Evolutionary conservation across 2,329 filamentous ascomycete species (phyloP).

Genomic region (Macrophomina tecta): DNA sequence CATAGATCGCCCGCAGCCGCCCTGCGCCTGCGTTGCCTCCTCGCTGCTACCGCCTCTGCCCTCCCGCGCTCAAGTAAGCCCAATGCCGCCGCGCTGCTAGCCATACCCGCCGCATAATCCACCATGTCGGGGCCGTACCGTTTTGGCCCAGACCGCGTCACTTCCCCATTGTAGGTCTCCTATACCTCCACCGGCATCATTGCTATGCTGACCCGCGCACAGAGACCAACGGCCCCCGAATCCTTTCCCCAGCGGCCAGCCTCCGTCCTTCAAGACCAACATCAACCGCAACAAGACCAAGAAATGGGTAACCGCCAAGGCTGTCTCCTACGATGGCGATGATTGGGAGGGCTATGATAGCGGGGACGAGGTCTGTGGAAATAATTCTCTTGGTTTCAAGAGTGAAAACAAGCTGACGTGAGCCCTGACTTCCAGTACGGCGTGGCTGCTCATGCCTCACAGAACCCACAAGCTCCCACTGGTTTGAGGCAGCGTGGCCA

Average conservation of each 20-base stretch:
- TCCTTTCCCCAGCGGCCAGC: conserved; percentile 43
- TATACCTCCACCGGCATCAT: not conserved
- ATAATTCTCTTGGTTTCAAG: no score
- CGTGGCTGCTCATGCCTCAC: conserved; percentile 53
- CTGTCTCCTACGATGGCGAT: conserved; percentile 86
- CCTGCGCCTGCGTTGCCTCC: not conserved
- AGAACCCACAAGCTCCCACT: conserved; percentile 48
- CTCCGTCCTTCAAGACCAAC: conserved; percentile 77
- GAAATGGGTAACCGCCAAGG: conserved; percentile 93
- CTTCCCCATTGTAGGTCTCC: conserved; percentile 31
- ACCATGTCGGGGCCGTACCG: conserved; percentile 27
- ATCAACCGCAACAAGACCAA: conserved; percentile 88
- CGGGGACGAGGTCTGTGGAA: no score
- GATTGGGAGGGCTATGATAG: conserved; percentile 78
- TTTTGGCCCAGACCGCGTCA: conserved; percentile 26
- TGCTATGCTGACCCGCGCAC: not conserved
- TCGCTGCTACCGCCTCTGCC: not conserved
- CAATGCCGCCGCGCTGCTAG: conserved; percentile 21
- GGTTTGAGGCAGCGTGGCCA: conserved; percentile 52
- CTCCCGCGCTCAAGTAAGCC: conserved; percentile 6
- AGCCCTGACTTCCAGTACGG: conserved; percentile 49
- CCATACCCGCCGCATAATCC: conserved; percentile 19
- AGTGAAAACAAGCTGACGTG: no score
- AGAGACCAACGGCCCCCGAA: conserved; percentile 40
- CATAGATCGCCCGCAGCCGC: not conserved